These are phyloP conservation scores for Colletotrichum tropicale DNA, from an alignment of 2,329 filamentous ascomycete species.

Conservation along the genomic window DNA sequence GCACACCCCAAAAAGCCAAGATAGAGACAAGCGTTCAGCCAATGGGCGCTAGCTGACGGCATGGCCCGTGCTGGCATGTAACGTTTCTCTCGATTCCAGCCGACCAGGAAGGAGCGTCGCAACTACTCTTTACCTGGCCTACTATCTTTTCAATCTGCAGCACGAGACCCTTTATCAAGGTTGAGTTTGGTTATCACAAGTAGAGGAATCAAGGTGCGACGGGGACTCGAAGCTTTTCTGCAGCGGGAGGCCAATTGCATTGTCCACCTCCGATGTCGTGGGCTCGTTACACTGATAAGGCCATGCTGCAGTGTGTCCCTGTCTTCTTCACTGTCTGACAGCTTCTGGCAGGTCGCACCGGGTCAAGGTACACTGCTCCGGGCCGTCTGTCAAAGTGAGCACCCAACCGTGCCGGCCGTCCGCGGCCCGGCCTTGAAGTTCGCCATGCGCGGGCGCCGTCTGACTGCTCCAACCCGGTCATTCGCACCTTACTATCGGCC, in stretches of 20 bases:
- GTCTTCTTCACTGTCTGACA: not conserved
- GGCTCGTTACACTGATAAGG: slow-evolving; percentile 15
- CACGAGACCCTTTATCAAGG: not conserved
- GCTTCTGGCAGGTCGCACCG: no score
- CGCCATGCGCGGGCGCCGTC: not conserved
- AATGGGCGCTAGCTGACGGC: not conserved
- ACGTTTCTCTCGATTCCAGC: slow-evolving; percentile 19
- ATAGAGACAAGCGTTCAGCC: not conserved
- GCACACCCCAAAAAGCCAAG: not conserved
- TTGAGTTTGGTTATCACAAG: not conserved
- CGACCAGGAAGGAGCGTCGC: not conserved
- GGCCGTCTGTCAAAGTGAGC: not conserved
- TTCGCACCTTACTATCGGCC: not conserved
- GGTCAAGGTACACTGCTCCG: not conserved
- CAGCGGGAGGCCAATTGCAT: not conserved
- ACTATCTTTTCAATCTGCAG: not conserved
- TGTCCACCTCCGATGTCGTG: not conserved
- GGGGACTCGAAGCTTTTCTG: not conserved
- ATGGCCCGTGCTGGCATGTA: slow-evolving; percentile 19
- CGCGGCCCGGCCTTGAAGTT: not conserved
- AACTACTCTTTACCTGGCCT: not conserved
- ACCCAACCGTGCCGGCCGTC: not conserved
- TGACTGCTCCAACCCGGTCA: not conserved
- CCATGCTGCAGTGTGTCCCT: not conserved
- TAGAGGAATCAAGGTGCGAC: not conserved